Conservation (phyloP, 2,329 filamentous ascomycete genomes). For the Epicoccum nigrum region DNA sequence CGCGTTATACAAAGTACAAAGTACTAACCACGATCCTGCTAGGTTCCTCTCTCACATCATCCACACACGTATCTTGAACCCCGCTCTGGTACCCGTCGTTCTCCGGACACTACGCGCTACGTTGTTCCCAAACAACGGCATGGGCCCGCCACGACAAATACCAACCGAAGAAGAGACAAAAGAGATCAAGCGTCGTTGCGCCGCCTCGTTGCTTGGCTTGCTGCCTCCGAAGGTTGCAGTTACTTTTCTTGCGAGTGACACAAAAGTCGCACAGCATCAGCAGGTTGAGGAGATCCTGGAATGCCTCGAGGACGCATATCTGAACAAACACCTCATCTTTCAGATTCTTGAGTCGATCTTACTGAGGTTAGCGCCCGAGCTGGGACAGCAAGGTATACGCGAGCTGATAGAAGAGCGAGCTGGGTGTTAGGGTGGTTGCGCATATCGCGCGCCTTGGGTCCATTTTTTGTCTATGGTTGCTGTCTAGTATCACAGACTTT, state of each 20-base stretch:
- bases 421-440: constrained; percentile 30
- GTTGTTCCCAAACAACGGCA: constrained; percentile 85
- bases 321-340: constrained; percentile 92
- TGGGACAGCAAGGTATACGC: constrained; percentile 72
- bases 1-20: constrained; percentile 23
- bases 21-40: constrained; percentile 35
- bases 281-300: constrained; percentile 67
- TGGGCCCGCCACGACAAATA: constrained; percentile 66
- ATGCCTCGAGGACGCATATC: constrained; percentile 79
- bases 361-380: constrained; percentile 82
- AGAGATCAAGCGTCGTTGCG: constrained; percentile 70
- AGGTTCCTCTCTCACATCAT: constrained; percentile 56
- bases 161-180: constrained; percentile 66
- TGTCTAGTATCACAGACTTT: background rate
- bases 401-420: constrained; percentile 78
- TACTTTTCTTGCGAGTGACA: constrained; percentile 37
- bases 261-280: constrained; percentile 64
- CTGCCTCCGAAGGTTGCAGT: constrained; percentile 54
- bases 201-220: constrained; percentile 60
- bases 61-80: constrained; percentile 50
- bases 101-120: constrained; percentile 75
- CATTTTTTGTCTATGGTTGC: background rate
- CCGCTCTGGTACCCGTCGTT: constrained; percentile 52
- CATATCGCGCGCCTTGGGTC: background rate
- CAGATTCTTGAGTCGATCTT: constrained; percentile 79